Base-by-base conservation (phyloP, 805 yeast genomes). In the Ogataea saltuana region DNA sequence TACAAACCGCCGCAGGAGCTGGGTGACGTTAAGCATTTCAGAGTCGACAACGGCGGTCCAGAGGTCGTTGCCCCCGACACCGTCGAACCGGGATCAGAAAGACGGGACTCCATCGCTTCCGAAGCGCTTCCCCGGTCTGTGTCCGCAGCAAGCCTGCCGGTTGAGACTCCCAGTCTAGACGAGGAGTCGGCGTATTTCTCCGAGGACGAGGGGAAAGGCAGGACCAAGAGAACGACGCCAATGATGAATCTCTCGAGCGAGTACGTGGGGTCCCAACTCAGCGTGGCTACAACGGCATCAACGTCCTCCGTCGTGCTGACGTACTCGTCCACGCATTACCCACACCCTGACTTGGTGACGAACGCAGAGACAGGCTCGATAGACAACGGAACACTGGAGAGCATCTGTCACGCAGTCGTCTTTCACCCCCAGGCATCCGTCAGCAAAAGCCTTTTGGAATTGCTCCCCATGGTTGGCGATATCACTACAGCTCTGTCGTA, bases 401-500 rank as follows among this genome's bases (percentile, higher is more conserved):
- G 89, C 34, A 70, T 89, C 27, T 78, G 90, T 43, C 97, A 90
- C 64, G 76, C 85, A 3, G 68, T 87, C 19, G 60, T 88, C 12
- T 82, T 81, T 60, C 73, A 73, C 45, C 72, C 76, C 4, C 56
- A 68, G 15, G 53, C 48, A 16, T 41, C 53, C 33, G 63, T 69
- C 16, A 65, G 71, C 13, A 63, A 58, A 20, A 74, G 73, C 42
- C 60, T 76, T n/a, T 59, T 80, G 13, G 56, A 74, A 30, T 65
- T 78, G n/a, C 53, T 83, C 19, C 88, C 88, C 0, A 54, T 82
- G 37, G 61, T 79, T 43, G 78, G 74, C 23, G 75, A 75, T 48
- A 65, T 79, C 28, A 64, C 64, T 23, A 55, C 61, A 2, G 72
- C 73, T 9, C 54, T 81, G 42, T 67, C 62, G 18, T 67, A 65